These are phyloP conservation scores for Myxozyma mucilagina DNA, from an alignment of 805 yeast species.

Conservation along the genomic window DNA sequence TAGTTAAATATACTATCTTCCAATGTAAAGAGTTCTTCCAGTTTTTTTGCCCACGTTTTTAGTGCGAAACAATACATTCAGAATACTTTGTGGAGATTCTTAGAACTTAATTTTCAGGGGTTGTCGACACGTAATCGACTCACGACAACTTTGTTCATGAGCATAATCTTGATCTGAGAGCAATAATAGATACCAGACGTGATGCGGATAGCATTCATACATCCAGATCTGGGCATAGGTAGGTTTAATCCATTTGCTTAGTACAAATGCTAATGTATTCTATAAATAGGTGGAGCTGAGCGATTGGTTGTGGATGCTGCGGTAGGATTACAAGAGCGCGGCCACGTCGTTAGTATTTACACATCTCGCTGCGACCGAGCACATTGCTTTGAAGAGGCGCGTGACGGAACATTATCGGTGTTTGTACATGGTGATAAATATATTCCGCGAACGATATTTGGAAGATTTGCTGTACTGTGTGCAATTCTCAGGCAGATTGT, in stretches of 20 bases:
- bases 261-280: not conserved
- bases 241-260: slow-evolving; percentile 9
- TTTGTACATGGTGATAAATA: slow-evolving; percentile 75
- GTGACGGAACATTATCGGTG: slow-evolving; percentile 55
- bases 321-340: slow-evolving; percentile 69
- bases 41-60: too few species aligned
- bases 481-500: slow-evolving; percentile 82
- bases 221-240: slow-evolving; percentile 95
- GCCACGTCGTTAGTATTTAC: slow-evolving; percentile 64
- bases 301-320: slow-evolving; percentile 96
- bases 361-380: slow-evolving; percentile 87
- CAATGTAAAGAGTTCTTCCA: too few species aligned
- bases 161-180: not conserved
- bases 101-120: not conserved
- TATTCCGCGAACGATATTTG: slow-evolving; percentile 67
- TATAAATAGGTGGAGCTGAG: slow-evolving; percentile 74
- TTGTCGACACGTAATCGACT: not conserved
- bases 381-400: slow-evolving; percentile 91
- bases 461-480: slow-evolving; percentile 71
- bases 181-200: not conserved
- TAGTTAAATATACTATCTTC: not conserved
- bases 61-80: too few species aligned
- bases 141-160: not conserved
- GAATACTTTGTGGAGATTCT: too few species aligned
- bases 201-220: slow-evolving; percentile 77